These are phyloP conservation scores for Ogataea philodendri DNA, from an alignment of 805 yeast species.

Conservation along the genomic window DNA sequence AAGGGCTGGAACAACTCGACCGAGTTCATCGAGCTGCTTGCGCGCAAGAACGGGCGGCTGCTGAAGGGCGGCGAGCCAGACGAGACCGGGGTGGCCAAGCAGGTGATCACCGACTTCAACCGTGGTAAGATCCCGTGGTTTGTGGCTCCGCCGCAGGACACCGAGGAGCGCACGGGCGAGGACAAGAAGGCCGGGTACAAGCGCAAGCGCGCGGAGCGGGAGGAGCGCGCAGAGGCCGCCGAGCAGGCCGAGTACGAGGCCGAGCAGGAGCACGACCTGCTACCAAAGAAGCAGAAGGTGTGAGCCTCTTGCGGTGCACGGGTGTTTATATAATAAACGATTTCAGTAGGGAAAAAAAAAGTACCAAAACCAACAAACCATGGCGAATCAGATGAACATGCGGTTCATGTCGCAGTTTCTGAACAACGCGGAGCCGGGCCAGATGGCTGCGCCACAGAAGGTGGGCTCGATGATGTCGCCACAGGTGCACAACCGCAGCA, in stretches of 20 bases:
- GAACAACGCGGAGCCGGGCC: conserved; percentile 21
- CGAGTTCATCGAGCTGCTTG: conserved; percentile 86
- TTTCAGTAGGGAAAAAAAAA: too few species aligned
- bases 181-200: conserved; percentile 54
- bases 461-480: conserved; percentile 37
- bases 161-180: conserved; percentile 54
- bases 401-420: conserved; percentile 28
- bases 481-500: conserved; percentile 32
- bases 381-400: conserved; percentile 24
- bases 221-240: conserved; percentile 31
- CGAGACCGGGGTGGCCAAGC: conserved; percentile 88
- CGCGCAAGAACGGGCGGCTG: conserved; percentile 89
- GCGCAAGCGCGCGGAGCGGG: conserved; percentile 52
- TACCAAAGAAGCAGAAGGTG: conserved; percentile 24
- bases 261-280: conserved; percentile 22
- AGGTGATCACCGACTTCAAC: conserved; percentile 88
- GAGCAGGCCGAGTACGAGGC: conserved; percentile 29
- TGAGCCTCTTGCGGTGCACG: conserved; percentile 19
- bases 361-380: conserved; percentile 1
- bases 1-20: conserved; percentile 80
- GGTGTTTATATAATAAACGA: too few species aligned
- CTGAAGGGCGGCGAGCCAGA: conserved; percentile 98
- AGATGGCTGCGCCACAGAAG: conserved; percentile 11
- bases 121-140: conserved; percentile 99
- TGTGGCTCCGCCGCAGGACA: conserved; percentile 84